A percentile compares a stretch with the other conserved stretches of the same genome.
phyloP scores from a whole-genome alignment of 148 eudicot species.

The Vaccinium darrowii region DNA sequence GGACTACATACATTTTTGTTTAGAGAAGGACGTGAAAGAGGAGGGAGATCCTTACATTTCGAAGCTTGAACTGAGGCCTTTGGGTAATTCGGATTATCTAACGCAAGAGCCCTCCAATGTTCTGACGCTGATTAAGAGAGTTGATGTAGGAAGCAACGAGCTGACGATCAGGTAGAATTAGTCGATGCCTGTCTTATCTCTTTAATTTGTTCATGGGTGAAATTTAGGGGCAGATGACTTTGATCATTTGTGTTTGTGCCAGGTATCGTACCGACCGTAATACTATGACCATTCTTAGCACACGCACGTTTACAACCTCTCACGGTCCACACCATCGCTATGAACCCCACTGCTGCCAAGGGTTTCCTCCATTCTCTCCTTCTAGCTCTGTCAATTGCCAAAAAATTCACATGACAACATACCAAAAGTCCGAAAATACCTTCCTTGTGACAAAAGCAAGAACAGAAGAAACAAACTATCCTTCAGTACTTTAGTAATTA shows the following conservation, averaged over 20 bases:
- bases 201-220: no score
- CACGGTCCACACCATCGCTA: not conserved
- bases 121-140: conserved; percentile 30
- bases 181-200: no score
- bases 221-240: no score
- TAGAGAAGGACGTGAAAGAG: conserved; percentile 14
- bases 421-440: not conserved
- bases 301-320: not conserved
- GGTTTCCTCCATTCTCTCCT: not conserved
- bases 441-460: not conserved
- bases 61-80: conserved; percentile 36
- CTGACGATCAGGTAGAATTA: conserved; percentile 38
- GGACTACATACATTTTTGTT: conserved; percentile 29
- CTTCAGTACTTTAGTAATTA: no score
- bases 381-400: not conserved
- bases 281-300: not conserved
- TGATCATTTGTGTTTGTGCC: no score
- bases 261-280: no score
- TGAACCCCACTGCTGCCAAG: not conserved
- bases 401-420: not conserved
- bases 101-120: conserved; percentile 14
- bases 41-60: conserved; percentile 38
- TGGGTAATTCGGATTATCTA: conserved; percentile 25
- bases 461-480: not conserved
- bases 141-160: conserved; percentile 37